Conservation (phyloP, 805 yeast genomes). For the Saccharomycopsis malanga region DNA sequence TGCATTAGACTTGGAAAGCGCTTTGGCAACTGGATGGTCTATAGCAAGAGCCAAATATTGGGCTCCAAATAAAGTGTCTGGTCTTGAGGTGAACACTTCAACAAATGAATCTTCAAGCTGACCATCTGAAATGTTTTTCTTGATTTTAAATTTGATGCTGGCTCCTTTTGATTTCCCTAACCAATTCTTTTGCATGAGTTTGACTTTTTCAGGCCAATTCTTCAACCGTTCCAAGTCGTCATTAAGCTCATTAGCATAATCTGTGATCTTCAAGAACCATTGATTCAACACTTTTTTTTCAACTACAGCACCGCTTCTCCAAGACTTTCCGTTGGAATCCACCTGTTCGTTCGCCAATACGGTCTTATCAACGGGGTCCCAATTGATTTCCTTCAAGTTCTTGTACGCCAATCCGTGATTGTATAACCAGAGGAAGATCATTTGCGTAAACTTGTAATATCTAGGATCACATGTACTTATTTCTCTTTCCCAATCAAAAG, state of each 20-base stretch:
- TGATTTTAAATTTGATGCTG: conserved; percentile 45
- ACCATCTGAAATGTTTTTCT: conserved; percentile 21
- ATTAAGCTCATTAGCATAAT: conserved; percentile 62
- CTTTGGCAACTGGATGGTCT: conserved; percentile 54
- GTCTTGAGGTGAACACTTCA: conserved; percentile 75
- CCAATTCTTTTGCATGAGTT: conserved; percentile 90
- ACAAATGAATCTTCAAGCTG: conserved; percentile 28
- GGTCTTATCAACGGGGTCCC: conserved; percentile 96
- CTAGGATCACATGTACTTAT: conserved; percentile 79
- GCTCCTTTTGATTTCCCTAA: conserved; percentile 85
- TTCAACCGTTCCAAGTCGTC: conserved; percentile 54
- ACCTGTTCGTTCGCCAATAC: conserved; percentile 97
- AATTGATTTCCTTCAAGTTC: conserved; percentile 81
- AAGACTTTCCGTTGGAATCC: conserved; percentile 80
- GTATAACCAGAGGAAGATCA: conserved; percentile 65
- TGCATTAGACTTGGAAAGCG: conserved; percentile 33
- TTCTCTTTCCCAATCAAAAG: conserved; percentile 92
- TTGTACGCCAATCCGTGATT: conserved; percentile 80
- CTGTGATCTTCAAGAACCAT: conserved; percentile 91
- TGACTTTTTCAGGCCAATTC: conserved; percentile 86
- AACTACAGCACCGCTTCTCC: conserved; percentile 96
- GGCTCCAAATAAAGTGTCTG: conserved; percentile 79
- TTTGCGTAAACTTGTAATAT: conserved; percentile 90
- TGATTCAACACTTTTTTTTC: conserved; percentile 77
- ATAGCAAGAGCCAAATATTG: conserved; percentile 76